phyloP scores from a whole-genome alignment of 2,329 filamentous ascomycete genomes.

The Botryosphaeria dothidea region DNA sequence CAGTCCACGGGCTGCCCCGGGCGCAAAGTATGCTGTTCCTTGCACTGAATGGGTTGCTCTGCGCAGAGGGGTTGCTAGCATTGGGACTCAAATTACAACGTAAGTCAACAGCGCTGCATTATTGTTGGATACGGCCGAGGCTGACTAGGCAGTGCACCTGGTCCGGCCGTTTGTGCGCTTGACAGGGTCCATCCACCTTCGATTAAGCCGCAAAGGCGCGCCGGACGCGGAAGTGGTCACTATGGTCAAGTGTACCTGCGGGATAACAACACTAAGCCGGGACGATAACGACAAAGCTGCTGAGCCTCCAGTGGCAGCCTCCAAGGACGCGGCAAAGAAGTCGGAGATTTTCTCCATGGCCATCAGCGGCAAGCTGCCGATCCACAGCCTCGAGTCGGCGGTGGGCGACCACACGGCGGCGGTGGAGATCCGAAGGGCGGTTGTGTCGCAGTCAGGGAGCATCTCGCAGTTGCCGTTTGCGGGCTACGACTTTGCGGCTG shows the following conservation, averaged over 20 bases:
- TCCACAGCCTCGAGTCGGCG: not conserved
- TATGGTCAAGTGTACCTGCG: not conserved
- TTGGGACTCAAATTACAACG: too few species aligned
- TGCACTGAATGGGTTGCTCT: too few species aligned
- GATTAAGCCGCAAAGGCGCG: not conserved
- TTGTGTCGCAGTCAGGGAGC: not conserved
- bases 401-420: not conserved
- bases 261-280: too few species aligned
- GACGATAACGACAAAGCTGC: too few species aligned
- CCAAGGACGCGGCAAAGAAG: not conserved
- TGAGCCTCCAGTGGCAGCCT: too few species aligned
- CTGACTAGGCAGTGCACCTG: not conserved
- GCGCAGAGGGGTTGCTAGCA: too few species aligned
- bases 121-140: too few species aligned
- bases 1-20: too few species aligned
- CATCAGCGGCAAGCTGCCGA: not conserved
- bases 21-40: too few species aligned
- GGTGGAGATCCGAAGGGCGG: not conserved
- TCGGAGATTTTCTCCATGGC: not conserved
- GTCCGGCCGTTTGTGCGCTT: not conserved
- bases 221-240: not conserved
- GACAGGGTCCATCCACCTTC: not conserved
- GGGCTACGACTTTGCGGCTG: not conserved
- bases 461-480: not conserved
- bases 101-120: too few species aligned